Evolutionary conservation across 352 stramenopile species (phyloP), one percentile per base, ranked within the genome.

Genomic region (Synura sp.): DNA sequence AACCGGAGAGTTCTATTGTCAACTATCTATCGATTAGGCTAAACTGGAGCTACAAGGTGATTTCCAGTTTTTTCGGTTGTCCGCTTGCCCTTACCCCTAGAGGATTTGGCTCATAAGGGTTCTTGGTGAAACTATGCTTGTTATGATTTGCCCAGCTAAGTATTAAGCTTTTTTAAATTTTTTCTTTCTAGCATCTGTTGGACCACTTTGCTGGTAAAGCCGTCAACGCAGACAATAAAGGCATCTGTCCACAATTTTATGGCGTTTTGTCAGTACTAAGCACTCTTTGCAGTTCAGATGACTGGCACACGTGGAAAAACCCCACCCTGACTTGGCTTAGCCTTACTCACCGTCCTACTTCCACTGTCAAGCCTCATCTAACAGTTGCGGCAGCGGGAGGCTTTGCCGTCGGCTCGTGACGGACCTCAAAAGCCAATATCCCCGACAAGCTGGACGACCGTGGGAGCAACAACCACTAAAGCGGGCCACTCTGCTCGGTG

Each of bases 401-500:
- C 49, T 63, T 63, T 22, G 29, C 49, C 12, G 49, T 63, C 49
- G 49, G 14, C 49, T 63, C 49, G 12, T 22, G 49, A 12, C 49
- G 49, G 49, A 63, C 49, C 29, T 22, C 49, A 12, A 63, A 63
- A 63, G 49, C 49, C 12, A 12, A 12, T 29, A 22, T 63, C 49
- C 14, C 49, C 49, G 49, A 29, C 49, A 63, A 63, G 49, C 49
- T 22, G 29, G 29, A n/a, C n/a, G 29, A 63, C 49, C 49, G 29
- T 63, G 49, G 49, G 49, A 63, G 49, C 49, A 63, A 63, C 49
- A 63, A 63, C 49, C 49, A 22, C 49, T 63, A 12, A 63, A 63
- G 49, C 49, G 14, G 49, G 14, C 49, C 49, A 22, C 49, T 63
- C 49, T 63, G 49, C 49, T 63, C 29, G 49, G 49, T 12, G 49